Conservation (phyloP, 73 alveolate genomes). For the Paramecium biaurelia region DNA sequence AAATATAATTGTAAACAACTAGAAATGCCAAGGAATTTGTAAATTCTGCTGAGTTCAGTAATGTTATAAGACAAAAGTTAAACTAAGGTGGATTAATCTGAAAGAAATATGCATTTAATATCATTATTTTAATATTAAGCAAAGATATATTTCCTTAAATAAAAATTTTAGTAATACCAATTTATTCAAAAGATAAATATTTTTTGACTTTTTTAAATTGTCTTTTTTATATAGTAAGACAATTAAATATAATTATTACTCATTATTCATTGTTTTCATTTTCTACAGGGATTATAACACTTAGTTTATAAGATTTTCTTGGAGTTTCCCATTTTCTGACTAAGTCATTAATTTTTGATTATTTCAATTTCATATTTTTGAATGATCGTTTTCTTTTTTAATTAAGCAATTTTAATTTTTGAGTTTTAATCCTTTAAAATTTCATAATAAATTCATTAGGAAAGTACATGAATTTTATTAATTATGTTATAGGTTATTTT, state of each 20-base stretch:
- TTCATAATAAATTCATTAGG: not conserved
- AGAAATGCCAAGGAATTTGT: constrained; percentile 33
- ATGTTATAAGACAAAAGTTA: not conserved
- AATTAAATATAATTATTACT: too few relatives aligned
- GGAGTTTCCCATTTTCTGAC: not conserved
- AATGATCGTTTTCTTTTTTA: not conserved
- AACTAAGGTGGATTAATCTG: constrained; percentile 21
- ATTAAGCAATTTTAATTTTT: not conserved
- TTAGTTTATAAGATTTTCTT: not conserved
- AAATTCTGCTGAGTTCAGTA: constrained; percentile 43
- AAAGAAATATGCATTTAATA: not conserved
- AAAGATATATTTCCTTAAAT: too few relatives aligned
- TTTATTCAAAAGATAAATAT: too few relatives aligned
- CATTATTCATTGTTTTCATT: not conserved
- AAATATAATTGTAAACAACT: not conserved
- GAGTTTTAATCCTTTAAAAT: not conserved
- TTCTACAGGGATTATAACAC: not conserved
- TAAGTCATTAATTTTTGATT: not conserved
- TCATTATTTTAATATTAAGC: not conserved
- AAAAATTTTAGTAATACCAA: too few relatives aligned
- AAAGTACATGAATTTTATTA: not conserved
- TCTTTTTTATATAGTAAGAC: not conserved
- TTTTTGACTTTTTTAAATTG: too few relatives aligned
- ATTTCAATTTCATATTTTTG: not conserved
- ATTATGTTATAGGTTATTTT: not conserved